Conservation (phyloP, 1,284 basidiomycete species). For the Rhodotorula sp. region DNA sequence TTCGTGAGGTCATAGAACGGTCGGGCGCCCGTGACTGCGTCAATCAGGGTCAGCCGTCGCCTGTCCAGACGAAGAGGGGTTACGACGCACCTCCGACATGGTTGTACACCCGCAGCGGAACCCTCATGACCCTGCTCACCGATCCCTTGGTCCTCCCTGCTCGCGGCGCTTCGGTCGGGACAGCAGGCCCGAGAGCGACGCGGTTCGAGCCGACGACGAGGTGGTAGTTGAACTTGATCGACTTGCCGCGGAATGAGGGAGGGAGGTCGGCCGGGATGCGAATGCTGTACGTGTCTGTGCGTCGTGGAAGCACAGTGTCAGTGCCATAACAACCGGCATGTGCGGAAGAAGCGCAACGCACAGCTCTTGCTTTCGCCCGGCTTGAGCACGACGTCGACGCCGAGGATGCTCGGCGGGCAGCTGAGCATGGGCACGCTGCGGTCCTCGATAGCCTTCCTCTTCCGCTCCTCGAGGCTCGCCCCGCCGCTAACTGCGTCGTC, state of each 20-base stretch:
- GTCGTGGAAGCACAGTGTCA: background rate
- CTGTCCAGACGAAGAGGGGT: too few species aligned
- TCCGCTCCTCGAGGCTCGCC: slow-evolving; percentile 59
- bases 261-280: slow-evolving; percentile 76
- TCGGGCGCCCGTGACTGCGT: slow-evolving; percentile 47
- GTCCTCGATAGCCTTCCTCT: slow-evolving; percentile 58
- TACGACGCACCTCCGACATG: slow-evolving; percentile 66
- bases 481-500: slow-evolving; percentile 31
- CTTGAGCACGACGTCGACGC: slow-evolving; percentile 70
- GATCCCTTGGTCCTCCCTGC: slow-evolving; percentile 45
- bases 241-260: slow-evolving; percentile 82
- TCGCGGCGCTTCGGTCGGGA: background rate
- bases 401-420: slow-evolving; percentile 77
- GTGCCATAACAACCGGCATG: too few species aligned
- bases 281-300: slow-evolving; percentile 72
- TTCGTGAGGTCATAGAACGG: slow-evolving; percentile 54
- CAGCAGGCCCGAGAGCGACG: slow-evolving; percentile 51
- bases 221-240: slow-evolving; percentile 83
- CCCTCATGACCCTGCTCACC: slow-evolving; percentile 74
- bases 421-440: slow-evolving; percentile 74
- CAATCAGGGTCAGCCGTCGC: background rate
- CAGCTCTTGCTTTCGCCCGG: slow-evolving; percentile 81
- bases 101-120: slow-evolving; percentile 84
- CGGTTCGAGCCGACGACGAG: slow-evolving; percentile 83
- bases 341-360: slow-evolving; percentile 48